Evolutionary conservation across 2,329 filamentous ascomycete species (phyloP), one percentile per base, ranked within the genome.

Genomic region (Pseudofabraea citricarpa): DNA sequence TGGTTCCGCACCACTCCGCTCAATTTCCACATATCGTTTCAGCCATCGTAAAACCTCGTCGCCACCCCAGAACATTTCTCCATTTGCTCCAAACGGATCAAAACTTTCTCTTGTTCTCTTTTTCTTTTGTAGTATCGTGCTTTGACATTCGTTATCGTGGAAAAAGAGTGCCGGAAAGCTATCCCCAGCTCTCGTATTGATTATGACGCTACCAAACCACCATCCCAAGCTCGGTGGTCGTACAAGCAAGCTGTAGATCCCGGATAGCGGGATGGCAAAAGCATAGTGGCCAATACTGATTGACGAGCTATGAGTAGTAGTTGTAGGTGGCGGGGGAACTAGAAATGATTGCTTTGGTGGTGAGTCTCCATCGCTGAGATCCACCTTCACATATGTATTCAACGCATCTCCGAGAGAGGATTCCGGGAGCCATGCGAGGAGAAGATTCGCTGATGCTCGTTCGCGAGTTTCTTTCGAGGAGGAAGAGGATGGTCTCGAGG

Each of bases 101-200:
- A 98, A 97, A 33, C 73, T 87, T 55, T 96, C 89, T 49, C 77
- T 79, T 1, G 89, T 81, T 41, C 87, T 72, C 66, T 84, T 88
- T 74, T 93, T 95, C 69, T 94, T 89, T 65, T 97, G 91, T 44
- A 94, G 67, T 18, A 97, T 95, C 0, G 93, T 98, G 41, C 87
- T 94, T 66, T 95, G 87, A 59, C 93, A 98, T 69, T 98, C 93
- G 50, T 83, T 90, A 59, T 98, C 93, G 63, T 98, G 93, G 68
- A 98, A 98, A 69, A 98, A 98, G 1, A 98, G 71, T 0, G 93
- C 90, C 0, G 93, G 93, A 54, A 97, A 95, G 61, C 87, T 93
- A 61, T 97, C 90, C 3, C 94, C 94, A 1, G 85, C 82, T 10
- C 87, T 75, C 1, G 87, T 89, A 62, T 98, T 98, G 69, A 98